phyloP scores from a whole-genome alignment of 441 rosid species.

The Syzygium syzygioides region DNA sequence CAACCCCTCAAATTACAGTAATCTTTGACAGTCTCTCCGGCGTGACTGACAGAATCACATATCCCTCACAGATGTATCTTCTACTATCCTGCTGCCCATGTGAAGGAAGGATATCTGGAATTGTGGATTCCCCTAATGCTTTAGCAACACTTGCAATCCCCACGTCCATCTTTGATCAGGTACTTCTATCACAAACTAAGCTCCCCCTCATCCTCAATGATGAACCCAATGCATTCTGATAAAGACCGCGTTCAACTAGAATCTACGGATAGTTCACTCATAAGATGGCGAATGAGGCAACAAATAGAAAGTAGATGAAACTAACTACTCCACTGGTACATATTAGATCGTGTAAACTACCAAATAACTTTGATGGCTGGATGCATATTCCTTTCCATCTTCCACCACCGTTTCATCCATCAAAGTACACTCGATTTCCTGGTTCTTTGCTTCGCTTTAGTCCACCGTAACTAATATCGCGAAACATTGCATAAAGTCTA shows the following conservation, averaged over 20 bases:
- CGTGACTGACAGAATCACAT: conserved; percentile 3
- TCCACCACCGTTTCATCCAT: neutral
- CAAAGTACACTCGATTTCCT: neutral
- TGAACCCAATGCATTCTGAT: neutral
- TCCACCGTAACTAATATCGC: neutral
- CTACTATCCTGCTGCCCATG: conserved; percentile 91
- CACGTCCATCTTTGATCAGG: conserved; percentile 85
- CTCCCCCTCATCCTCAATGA: neutral
- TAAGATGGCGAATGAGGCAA: neutral
- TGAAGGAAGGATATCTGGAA: conserved; percentile 91
- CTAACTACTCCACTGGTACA: neutral
- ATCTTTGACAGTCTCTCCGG: neutral
- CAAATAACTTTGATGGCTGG: neutral
- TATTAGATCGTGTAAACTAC: neutral
- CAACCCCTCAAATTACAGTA: neutral
- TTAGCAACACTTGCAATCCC: conserved; percentile 86
- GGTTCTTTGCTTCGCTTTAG: neutral
- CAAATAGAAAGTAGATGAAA: neutral
- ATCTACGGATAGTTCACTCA: neutral
- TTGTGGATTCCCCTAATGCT: conserved; percentile 92
- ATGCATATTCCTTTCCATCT: neutral
- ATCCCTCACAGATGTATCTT: conserved; percentile 51
- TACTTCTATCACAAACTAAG: conserved; percentile 1
- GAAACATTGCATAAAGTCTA: neutral
- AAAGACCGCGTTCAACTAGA: neutral